phyloP scores from a whole-genome alignment of 495 filamentous ascomycete genomes.

The Haplographium delicatum region DNA sequence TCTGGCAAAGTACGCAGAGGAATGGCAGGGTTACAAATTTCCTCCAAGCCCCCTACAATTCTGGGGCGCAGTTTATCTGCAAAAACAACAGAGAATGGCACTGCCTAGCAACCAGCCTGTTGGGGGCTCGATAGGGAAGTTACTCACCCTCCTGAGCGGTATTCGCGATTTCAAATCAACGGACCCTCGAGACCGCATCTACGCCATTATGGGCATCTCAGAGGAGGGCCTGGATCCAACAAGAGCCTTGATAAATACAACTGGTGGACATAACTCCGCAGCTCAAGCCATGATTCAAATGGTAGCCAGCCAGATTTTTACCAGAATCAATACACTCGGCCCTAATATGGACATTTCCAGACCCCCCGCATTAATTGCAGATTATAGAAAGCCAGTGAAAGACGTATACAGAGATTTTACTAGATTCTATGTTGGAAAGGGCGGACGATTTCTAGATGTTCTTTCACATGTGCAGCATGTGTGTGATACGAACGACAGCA shows the following conservation, averaged over 20 bases:
- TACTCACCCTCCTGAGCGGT: constrained; percentile 7
- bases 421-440: constrained; percentile 6
- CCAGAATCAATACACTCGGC: background rate
- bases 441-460: constrained; percentile 7
- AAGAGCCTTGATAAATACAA: background rate
- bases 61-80: constrained; percentile 3
- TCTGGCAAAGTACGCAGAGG: background rate
- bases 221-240: constrained; percentile 10
- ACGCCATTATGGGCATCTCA: constrained; percentile 10
- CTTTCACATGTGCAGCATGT: constrained; percentile 18
- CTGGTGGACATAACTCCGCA: background rate
- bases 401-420: constrained; percentile 15
- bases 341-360: background rate
- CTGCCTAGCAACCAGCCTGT: background rate
- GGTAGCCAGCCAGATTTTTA: background rate
- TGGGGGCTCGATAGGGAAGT: constrained; percentile 2
- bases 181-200: constrained; percentile 9
- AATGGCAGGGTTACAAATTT: constrained; percentile 1
- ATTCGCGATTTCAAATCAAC: constrained; percentile 12
- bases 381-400: constrained; percentile 15
- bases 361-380: constrained; percentile 5
- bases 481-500: background rate
- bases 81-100: constrained; percentile 2
- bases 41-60: constrained; percentile 6
- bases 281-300: background rate